phyloP scores from a whole-genome alignment of 352 stramenopile species.

The Globisporangium viniferum region DNA sequence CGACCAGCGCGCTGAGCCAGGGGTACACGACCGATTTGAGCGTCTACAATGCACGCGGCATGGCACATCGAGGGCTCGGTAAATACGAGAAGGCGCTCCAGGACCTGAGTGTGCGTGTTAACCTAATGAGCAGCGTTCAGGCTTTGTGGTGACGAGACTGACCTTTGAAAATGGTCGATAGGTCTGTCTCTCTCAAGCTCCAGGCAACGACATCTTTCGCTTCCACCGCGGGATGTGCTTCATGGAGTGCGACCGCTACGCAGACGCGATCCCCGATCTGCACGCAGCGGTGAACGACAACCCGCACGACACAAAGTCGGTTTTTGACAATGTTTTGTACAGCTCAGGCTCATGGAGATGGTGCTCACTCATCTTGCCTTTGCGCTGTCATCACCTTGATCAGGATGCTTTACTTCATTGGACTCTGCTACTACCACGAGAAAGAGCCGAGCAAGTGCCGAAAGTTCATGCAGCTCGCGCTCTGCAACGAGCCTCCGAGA shows the following conservation, averaged over 20 bases:
- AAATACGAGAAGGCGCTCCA: slow-evolving; percentile 51
- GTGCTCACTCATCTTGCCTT: neutral
- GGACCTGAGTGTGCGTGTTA: slow-evolving; percentile 47
- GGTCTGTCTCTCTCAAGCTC: slow-evolving; percentile 36
- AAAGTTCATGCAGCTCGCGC: slow-evolving; percentile 39
- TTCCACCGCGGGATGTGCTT: slow-evolving; percentile 65
- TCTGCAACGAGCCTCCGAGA: slow-evolving; percentile 23
- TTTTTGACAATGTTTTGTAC: neutral
- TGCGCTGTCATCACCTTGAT: neutral
- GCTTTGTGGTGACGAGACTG: neutral
- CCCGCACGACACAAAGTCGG: slow-evolving; percentile 27
- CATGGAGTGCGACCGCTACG: slow-evolving; percentile 50
- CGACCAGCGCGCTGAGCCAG: slow-evolving; percentile 22
- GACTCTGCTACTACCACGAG: slow-evolving; percentile 62
- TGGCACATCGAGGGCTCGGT: slow-evolving; percentile 51
- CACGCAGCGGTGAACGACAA: slow-evolving; percentile 37
- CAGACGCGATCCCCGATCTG: slow-evolving; percentile 49
- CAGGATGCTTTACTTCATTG: slow-evolving; percentile 64
- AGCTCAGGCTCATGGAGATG: neutral
- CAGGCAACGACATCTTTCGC: slow-evolving; percentile 56
- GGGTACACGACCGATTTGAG: slow-evolving; percentile 33
- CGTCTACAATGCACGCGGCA: slow-evolving; percentile 49
- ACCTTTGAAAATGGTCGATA: slow-evolving; percentile 5
- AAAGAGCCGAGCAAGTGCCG: slow-evolving; percentile 42
- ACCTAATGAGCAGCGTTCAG: too few relatives aligned